Evolutionary conservation across 2,329 filamentous ascomycete species (phyloP), one percentile per base, ranked within the genome.

Genomic region (Microdochium paspali): DNA sequence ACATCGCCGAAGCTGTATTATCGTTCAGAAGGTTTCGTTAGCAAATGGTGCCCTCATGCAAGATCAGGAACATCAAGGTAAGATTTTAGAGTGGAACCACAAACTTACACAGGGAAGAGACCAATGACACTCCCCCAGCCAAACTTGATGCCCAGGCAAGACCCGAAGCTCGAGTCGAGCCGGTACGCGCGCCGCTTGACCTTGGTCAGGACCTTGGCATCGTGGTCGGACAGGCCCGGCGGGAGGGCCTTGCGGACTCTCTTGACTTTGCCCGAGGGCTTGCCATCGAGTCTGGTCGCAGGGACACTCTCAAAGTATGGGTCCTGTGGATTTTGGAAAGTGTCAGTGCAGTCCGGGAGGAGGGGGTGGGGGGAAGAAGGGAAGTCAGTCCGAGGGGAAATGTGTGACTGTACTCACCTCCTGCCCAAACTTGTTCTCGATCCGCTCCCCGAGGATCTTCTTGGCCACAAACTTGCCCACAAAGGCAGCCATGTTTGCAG

Each of bases 71-170:
- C n/a, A n/a, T n/a, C n/a, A n/a, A n/a, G n/a, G n/a, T n/a, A n/a
- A n/a, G 26, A 9, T 30, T 30, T 30, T 30, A 15, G 26, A 15
- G 15, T 9, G 31, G 31, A 15, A 35, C 48, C n/a, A n/a, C n/a
- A n/a, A 13, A 77, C 86, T 74, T 76, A 89, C 79, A 79, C 79
- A 56, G 93, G 93, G 47, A 97, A 66, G 7, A 97, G 62, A 13
- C 84, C 93, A 57, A 97, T 87, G 49, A 95, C 78, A 56, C 84
- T 86, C 46, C 87, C 81, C 89, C 90, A 96, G 47, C 93, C 93
- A 61, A 97, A 90, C 49, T 84, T 80, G 50, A 95, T 76, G 40
- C 90, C 89, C 53, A 85, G 79, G 60, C 88, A 79, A 59, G 79
- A 90, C 71, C 91, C 94, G 5, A 95, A 77, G 47, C 78, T 80